Base-by-base conservation (phyloP, 768 basidiomycete species). In the Agaricus subrufescens region DNA sequence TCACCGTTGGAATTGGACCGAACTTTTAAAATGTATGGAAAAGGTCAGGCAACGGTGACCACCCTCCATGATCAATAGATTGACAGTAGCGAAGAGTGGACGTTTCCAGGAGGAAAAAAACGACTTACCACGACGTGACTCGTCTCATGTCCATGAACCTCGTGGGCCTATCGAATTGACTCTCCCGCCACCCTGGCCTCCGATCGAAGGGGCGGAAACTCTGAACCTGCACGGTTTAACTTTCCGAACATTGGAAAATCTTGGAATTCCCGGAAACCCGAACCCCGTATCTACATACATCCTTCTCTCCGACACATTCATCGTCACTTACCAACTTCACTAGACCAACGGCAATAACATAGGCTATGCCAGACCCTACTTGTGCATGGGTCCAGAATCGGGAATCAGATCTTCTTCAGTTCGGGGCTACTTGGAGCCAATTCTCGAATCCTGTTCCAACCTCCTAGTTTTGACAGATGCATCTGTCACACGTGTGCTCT, bases 391-490 rank as follows among this genome's bases (percentile, higher is more conserved):
- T 48, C 60, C 65, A 3, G 48, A 43, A 8, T 65, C 60, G 3
- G 54, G 58, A 5, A 66, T 61, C 26, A 64, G 71, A 0, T 65
- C 64, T 12, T 69, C 70, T 47, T 61, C 71, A 23, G 65, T 65
- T 9, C 58, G 61, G 1, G 67, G 58, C 1, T 69, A 69, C 46
- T 62, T 65, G 44, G 52, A 57, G 23, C 67, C 70, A 6, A 65
- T 66, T 52, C 1, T 48, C n/a, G 26, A 61, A 6, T 46, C 48
- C 12, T 58, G 68, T 7, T n/a, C 44, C 14, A 72, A 71, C 50
- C 55, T 71, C 4, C 42, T 56, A 9, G 56, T 69, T 30, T 51
- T 70, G n/a, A 60, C 64, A 15, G 61, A 53, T 6, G 65, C 66
- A 25, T 54, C 46, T 4, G 67, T 60, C 2, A 50, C 49, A n/a